Evolutionary conservation across 176 grass and related monocot genomes (phyloP), one percentile per base, ranked within the genome.

Genomic region (Carex kokanica): DNA sequence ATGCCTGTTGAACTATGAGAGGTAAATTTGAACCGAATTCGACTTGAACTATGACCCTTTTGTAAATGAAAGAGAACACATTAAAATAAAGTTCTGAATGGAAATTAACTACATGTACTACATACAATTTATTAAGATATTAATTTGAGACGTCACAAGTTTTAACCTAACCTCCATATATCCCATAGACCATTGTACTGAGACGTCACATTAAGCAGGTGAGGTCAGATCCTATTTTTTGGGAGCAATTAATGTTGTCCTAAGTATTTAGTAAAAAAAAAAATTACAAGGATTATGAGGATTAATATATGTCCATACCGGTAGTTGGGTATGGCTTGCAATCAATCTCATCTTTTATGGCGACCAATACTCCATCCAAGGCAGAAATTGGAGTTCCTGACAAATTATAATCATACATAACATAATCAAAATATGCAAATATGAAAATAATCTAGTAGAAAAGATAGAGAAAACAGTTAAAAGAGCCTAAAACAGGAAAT

Each of bases 281-380:
- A 7, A 15, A 4, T 5, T 27, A 47, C 38, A 53, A 51, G 32
- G 14, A 9, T 63, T n/a, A 14, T 24, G 20, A 74, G 47, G 14
- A 53, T 74, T 4, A 53, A 53, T 74, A 54, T 23, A 54, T 53
- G 21, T 17, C 2, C 15, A 57, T 89, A 97, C 94, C 92, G 0
- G 92, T 98, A 23, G 92, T 98, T 21, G 92, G 85, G 84, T 98
- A 93, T 2, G 95, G 95, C 87, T 86, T 60, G 81, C 95, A 98
- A 32, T 94, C 95, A 56, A 98, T 89, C 85, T 98, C 95, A 83
- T 98, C 92, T 62, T 98, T 98, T 3, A 98, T 87, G 0, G 95
- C 95, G 16, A 98, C 95, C 11, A 93, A 78, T 20, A 94, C 57
- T 20, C 95, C 95, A 81, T 94, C 95, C 90, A 98, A 91, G 32